Evolutionary conservation across 2,329 filamentous ascomycete genomes (phyloP).

Genomic region (Diaporthe nobilis): DNA sequence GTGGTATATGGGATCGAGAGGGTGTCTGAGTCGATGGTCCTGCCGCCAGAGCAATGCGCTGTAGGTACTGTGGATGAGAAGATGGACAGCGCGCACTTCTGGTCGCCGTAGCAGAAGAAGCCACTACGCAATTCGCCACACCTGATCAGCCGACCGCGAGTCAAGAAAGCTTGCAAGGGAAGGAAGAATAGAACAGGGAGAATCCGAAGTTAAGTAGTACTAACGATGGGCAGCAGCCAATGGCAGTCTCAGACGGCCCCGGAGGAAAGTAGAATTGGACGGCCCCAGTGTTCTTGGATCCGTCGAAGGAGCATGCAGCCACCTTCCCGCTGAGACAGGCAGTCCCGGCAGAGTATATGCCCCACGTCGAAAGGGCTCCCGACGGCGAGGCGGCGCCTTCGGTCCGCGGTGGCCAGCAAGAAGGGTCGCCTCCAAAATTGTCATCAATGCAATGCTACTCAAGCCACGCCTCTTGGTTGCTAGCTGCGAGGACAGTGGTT

Average conservation of each 20-base stretch:
- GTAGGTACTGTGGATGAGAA: neutral
- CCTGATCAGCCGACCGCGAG: neutral
- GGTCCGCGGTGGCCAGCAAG: constrained; percentile 9
- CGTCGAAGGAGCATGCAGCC: neutral
- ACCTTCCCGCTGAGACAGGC: neutral
- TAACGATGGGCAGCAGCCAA: constrained; percentile 12
- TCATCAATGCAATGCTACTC: neutral
- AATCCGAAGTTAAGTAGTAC: neutral
- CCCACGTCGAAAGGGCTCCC: neutral
- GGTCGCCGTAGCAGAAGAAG: neutral
- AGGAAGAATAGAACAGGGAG: too few species aligned
- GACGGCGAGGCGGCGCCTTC: constrained; percentile 10
- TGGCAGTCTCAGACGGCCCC: neutral
- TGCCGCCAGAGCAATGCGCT: neutral
- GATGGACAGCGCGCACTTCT: neutral
- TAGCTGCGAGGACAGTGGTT: neutral
- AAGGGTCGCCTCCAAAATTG: neutral
- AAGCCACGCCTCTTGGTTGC: neutral
- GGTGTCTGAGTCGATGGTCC: neutral
- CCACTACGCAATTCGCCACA: neutral
- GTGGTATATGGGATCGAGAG: constrained; percentile 5
- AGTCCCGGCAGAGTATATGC: neutral
- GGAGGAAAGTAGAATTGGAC: constrained; percentile 7
- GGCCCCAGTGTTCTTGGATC: neutral
- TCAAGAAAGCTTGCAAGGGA: neutral